Evolutionary conservation across 2,329 filamentous ascomycete species (phyloP), one percentile per base, ranked within the genome.

Genomic region (Graphilbum ipis-grandicollis): DNA sequence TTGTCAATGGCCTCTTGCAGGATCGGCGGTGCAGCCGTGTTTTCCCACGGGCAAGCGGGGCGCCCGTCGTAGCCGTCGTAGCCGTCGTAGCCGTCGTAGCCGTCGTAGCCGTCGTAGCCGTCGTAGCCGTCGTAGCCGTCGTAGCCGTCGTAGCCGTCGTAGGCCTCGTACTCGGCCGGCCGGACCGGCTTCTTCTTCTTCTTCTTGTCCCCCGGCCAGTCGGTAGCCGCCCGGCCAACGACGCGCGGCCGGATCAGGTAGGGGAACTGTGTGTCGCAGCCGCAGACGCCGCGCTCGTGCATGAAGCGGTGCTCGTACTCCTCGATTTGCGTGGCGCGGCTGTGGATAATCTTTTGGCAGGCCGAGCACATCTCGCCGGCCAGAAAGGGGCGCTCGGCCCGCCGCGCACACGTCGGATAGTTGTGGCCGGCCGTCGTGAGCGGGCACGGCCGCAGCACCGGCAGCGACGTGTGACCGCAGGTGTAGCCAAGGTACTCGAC

Each of bases 381-480:
- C 5, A 55, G 46, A 31, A 54, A 49, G 2, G 54, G 52, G 7
- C 53, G 50, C 5, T 41, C 39, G 5, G 51, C 53, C 2, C 52
- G 47, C 9, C 32, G 41, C 4, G 44, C 31, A 39, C 59, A 62
- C 21, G 53, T 44, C 0, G 57, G 56, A 37, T 57, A 56, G 21
- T 44, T 52, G 41, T 55, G 48, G 5, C 48, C 41, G 5, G 50
- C 46, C 0, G 60, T 62, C 0, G 59, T 61, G 41, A 60, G 33
- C 1, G 64, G 63, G 41, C 64, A 67, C 3, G 53, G 48, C 0
- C 58, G 55, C 33, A 62, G 50, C 10, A 58, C 50, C 1, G 54
- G 50, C 4, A 56, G 30, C 7, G 56, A 58, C 34, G 56, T 57
- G 48, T 68, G 64, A 14, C 62, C 64, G 46, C 64, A 68, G 25